Evolutionary conservation across 768 basidiomycete species (phyloP), one percentile per base, ranked within the genome.

Genomic region (Boletus subcaerulescens): DNA sequence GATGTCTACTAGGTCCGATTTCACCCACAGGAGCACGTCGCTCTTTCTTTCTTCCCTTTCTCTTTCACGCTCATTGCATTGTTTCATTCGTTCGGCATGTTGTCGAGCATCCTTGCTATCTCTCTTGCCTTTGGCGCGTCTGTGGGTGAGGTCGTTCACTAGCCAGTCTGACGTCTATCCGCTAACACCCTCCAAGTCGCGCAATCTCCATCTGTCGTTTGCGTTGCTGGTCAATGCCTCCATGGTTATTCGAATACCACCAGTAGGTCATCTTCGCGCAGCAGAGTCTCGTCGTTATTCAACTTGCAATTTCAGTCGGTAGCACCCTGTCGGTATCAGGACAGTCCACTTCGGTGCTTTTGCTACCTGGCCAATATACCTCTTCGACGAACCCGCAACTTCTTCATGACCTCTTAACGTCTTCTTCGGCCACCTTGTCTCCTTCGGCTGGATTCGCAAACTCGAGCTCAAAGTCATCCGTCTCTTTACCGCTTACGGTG

Each of bases 171-270:
- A 15, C 6, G 53, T 44, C 9, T 15, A 22, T 31, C 29, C 17
- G 33, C 51, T 62, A 4, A 63, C 41, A 31, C 12, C 29, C 4
- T 36, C 35, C 50, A 31, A 84, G 81, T 76, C 66, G 84, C 85
- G 55, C 83, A 85, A 69, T 76, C 79, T 60, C 69, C 75, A 55
- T 71, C 85, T 64, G 83, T 91, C 53, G 77, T 93, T 57, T 92
- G 90, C 78, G 76, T 89, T 88, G 87, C 90, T 68, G 90, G 90
- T 62, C 89, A 93, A 87, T 92, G 91, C 76, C 73, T 92, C 53
- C 80, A 91, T 70, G 91, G 91, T 54, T 81, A 73, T 71, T 83
- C 87, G 32, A 91, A 92, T 65, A 81, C 78, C 22, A 86, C 88
- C 36, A 66, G 80, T 81, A 63, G 74, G 88, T 85, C 54, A 33